Evolutionary conservation across 1,139 yeast genomes (phyloP), one percentile per base, ranked within the genome.

Genomic region (Pichia cactophila): DNA sequence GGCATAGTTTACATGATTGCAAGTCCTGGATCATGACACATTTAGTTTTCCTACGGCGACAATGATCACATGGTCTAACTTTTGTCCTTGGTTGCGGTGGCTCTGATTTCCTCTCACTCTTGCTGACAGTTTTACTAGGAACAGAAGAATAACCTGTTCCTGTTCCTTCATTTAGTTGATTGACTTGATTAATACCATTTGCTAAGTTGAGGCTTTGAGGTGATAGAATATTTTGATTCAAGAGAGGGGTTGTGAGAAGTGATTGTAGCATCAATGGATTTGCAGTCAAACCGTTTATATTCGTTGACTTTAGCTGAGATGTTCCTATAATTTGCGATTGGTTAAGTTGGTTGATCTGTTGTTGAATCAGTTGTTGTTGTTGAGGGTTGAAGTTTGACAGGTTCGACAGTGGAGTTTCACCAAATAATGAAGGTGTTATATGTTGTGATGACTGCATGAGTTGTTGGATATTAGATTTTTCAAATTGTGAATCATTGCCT

Each of bases 1-100:
- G 88, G 66, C 92, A 84, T 60, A 80, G 83, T 26, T 77, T 77
- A 63, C 90, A 83, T 56, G 76, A 78, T 45, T 72, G 69, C 16
- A 80, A 66, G 42, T 77, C 79, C 2, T 86, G 83, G 1, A 77
- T 70, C 56, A 77, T 68, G 7, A 81, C 80, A 68, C 92, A 83
- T 59, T 80, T 79, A 29, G 78, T 80, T 58, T 81, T 81, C 47
- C 83, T 68, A 51, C 85, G 69, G 48, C 86, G 70, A 63, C 90
- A 83, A 58, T 80, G 86, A 59, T 81, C 87, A 62, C 90, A 83
- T 1, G 86, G 83, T 36, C 66, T 62, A 17, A 64, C 57, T 54
- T 65, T 65, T 1, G 68, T 56, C 35, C 64, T 53, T 9, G 67
- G 67, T 47, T 64, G 67, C 5, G 65, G 65, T 3, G 58, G 59